Conservation (phyloP, 371 early-diverging fungal genomes). For the Choanephora cucurbitarum region DNA sequence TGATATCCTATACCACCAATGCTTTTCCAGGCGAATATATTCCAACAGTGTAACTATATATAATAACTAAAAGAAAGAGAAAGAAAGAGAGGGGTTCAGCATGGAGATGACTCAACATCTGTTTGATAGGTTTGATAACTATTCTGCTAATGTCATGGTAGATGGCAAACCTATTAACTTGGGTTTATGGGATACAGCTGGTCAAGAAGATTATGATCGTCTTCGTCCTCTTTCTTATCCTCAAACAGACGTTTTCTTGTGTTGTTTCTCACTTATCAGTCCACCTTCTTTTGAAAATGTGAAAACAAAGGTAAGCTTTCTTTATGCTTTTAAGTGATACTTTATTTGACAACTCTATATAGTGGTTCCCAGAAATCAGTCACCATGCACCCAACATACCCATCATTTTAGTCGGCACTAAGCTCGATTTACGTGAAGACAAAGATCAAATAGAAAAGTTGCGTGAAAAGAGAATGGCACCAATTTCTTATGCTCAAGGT, state of each 20-base stretch:
- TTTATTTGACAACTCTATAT: slow-evolving; percentile 10
- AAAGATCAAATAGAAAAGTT: slow-evolving; percentile 84
- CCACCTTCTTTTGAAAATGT: slow-evolving; percentile 93
- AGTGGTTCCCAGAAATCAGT: slow-evolving; percentile 94
- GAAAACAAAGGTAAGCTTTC: slow-evolving; percentile 67
- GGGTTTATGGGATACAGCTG: slow-evolving; percentile 98
- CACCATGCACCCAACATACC: slow-evolving; percentile 95
- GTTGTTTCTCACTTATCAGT: slow-evolving; percentile 84
- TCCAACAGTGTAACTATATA: slow-evolving; percentile 84
- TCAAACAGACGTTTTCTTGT: slow-evolving; percentile 89
- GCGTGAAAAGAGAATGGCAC: slow-evolving; percentile 81
- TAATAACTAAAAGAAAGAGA: too few species aligned
- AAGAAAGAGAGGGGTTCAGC: neutral
- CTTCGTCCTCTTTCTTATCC: slow-evolving; percentile 93
- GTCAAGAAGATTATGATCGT: slow-evolving; percentile 96
- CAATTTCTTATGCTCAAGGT: slow-evolving; percentile 88
- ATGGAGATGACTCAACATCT: neutral
- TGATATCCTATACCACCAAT: slow-evolving; percentile 95
- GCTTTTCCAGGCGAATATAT: slow-evolving; percentile 97
- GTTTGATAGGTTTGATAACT: slow-evolving; percentile 87
- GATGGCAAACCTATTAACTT: slow-evolving; percentile 92
- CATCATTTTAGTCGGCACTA: slow-evolving; percentile 95
- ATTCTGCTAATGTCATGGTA: slow-evolving; percentile 89
- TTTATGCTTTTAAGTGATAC: neutral
- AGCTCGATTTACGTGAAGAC: slow-evolving; percentile 96